Evolutionary conservation across 1,284 basidiomycete genomes (phyloP), one percentile per base, ranked within the genome.

Genomic region (Vanrija pseudolonga): DNA sequence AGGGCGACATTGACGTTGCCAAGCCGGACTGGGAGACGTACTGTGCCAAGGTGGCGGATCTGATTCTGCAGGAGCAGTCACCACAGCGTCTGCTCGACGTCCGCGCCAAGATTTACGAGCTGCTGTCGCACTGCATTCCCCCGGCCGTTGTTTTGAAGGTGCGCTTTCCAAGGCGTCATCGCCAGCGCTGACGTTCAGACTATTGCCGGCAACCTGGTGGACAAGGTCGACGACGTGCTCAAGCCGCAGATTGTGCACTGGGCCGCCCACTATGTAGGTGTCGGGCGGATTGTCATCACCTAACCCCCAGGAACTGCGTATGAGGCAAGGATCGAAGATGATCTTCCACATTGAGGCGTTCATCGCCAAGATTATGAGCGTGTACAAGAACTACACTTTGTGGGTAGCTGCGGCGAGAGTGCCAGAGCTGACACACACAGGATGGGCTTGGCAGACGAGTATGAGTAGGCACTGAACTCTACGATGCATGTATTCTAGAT

Each of bases 11-110:
- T 47, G 81, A 84, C 39, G 89, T 92, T 47, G 91, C 94, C 15
- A 92, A 96, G 76, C 94, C 96, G 14, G 96, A 99, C 70, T 99
- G 96, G 96, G 95, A 99, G 76, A 88, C 88, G n/a, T 98, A 97
- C 72, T 94, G 92, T 64, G 81, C 86, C 63, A 91, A 93, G 72
- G 87, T 97, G 14, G 94, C 90, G n/a, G 90, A 95, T 71, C 75
- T 89, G 67, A 95, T 98, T 64, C 78, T 98, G n/a, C 82, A 84
- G 62, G 91, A 97, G 67, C 96, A 98, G 76, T 84, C 86, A n/a
- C 92, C 96, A 14, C 84, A 87, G 56, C 84, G 86, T 52, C 84
- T 98, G 47, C 88, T 98, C 81, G 90, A 92, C 68, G 89, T 98
- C 11, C 83, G 96, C 51, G 83, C 84, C 37, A 97, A 95, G 77